Evolutionary conservation across 306 rosid genomes (phyloP), one percentile per base, ranked within the genome.

Genomic region (Glycine tomentella): DNA sequence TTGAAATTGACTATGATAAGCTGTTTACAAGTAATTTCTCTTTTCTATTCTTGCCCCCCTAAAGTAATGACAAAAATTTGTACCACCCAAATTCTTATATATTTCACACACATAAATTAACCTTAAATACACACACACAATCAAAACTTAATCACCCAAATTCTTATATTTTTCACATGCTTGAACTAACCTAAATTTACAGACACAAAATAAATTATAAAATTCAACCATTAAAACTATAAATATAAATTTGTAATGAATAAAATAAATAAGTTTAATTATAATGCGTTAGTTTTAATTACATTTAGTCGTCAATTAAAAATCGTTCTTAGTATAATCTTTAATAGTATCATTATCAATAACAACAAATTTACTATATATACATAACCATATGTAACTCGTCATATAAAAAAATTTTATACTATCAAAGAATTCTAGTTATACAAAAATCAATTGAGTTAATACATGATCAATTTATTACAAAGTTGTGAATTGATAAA

Each of bases 21-120:
- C 33, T 36, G 15, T 15, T 72, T 8, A 34, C 11, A 13, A 38
- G 64, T 52, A 51, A 36, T 72, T 63, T 14, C n/a, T 10, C 44
- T 51, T 51, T 51, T 51, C 63, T 46, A 10, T 69, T 46, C 63
- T 33, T 72, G 49, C 8, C 31, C 46, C 4, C 77, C 63, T n/a
- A 33, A 72, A 71, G 62, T 33, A 31, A 50, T 3, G 62, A 2
- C 62, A 71, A 48, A 20, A 71, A 38, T 9, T 65, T n/a, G 38
- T 3, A 44, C 9, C 9, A 5, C 36, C 20, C 12, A 34, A 36
- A 40, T 25, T 12, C 31, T 49, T 25, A 3, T 48, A 6, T 12
- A 13, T 11, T 50, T 13, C 31, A 31, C 48, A 50, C 50, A 2
- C 45, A 6, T 69, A 10, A 48, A 36, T 38, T 64, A 13, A 64